Base-by-base conservation (phyloP, 805 yeast genomes). In the Metschnikowia kunwiensis region DNA sequence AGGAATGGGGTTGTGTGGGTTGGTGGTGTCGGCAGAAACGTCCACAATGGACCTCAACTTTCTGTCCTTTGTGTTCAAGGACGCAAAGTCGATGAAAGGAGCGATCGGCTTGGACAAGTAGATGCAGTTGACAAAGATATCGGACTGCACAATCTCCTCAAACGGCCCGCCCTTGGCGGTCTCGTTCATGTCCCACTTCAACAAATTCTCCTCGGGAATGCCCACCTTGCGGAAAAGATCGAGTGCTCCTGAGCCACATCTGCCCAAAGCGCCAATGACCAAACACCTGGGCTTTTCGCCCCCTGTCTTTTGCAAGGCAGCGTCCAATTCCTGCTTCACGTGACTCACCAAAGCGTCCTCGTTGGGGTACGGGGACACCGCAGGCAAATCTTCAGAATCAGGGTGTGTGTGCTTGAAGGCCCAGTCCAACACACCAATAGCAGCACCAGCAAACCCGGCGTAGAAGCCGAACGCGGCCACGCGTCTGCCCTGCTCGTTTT, bases 401-500 rank as follows among this genome's bases (percentile, higher is more conserved):
- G 74, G 42, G 60, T 85, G 82, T 24, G 79, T 64, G 62, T 86
- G 91, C 64, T 91, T 91, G 68, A 84, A 82, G 33, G 95, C 84
- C 96, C 97, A 93, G 63, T 88, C 95, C 61, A 78, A 78, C 34
- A 91, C 72, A 54, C 98, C 98, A 38, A 93, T 67, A 22, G 98
- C 99, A 23, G 99, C 98, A 55, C 99, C 99, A 5, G 97, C 98
- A 61, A 93, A 93, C n/a, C 99, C 99, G 29, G 99, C 98, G 62
- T 91, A 91, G 72, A 78, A 93, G n/a, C 99, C 99, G 60, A 93
- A 93, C 7, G 98, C 98, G 29, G 99, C 99, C 19, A 93, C 99
- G 68, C 99, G 85, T 73, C 98, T 85, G 23, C 97, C 97, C 56
- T 78, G 80, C 52, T 84, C 96, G 60, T 93, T 87, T 62, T 86